These are phyloP conservation scores for Colletotrichum agaves DNA, from an alignment of 2,329 filamentous ascomycete species.

Conservation along the genomic window DNA sequence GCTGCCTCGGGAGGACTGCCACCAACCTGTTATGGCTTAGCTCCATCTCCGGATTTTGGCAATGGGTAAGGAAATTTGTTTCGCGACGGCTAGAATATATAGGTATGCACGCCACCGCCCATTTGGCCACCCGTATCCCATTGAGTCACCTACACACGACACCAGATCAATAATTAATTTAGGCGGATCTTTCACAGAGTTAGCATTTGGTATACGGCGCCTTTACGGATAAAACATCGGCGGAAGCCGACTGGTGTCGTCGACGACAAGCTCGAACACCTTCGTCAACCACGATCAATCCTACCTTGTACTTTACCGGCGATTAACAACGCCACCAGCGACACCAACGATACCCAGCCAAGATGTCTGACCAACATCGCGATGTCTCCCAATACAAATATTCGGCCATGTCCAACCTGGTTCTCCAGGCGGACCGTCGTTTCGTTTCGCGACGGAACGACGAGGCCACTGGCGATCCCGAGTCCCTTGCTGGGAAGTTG, in stretches of 20 bases:
- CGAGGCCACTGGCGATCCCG: constrained; percentile 95
- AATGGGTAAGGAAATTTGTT: constrained; percentile 30
- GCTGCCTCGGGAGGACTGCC: neutral
- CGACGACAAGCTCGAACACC: constrained; percentile 32
- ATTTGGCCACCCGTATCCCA: constrained; percentile 12
- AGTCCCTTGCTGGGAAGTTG: constrained; percentile 94
- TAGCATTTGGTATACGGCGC: constrained; percentile 25
- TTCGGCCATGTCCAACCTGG: constrained; percentile 99
- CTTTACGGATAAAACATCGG: constrained; percentile 20
- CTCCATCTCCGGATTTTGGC: constrained; percentile 23
- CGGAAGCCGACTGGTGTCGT: constrained; percentile 32
- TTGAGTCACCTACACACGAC: constrained; percentile 14
- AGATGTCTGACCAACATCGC: constrained; percentile 79
- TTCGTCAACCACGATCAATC: neutral
- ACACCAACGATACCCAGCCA: constrained; percentile 46
- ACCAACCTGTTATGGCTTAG: constrained; percentile 26
- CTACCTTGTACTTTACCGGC: constrained; percentile 3
- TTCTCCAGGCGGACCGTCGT: constrained; percentile 98
- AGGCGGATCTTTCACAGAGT: constrained; percentile 7
- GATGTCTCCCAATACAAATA: constrained; percentile 99
- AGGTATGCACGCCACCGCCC: constrained; percentile 22
- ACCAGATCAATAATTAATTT: neutral
- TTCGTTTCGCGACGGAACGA: constrained; percentile 93
- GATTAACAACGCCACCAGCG: neutral
- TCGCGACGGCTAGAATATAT: constrained; percentile 23